phyloP scores from a whole-genome alignment of 768 basidiomycete genomes.

The Leccinellum luteum region DNA sequence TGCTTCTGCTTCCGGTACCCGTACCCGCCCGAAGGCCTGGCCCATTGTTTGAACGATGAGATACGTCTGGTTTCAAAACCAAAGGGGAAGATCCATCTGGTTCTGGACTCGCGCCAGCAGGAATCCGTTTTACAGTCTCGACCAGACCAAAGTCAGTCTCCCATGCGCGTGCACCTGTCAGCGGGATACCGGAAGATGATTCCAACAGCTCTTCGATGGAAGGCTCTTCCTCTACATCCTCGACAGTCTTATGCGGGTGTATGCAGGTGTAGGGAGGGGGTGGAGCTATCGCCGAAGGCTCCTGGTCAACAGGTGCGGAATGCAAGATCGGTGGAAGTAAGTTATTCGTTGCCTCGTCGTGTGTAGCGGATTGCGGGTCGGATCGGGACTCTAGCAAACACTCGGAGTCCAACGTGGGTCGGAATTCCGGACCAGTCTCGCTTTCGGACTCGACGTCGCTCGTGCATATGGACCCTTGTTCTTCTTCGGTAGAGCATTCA shows the following conservation, averaged over 20 bases:
- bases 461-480: slow-evolving; percentile 13
- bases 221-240: slow-evolving; percentile 20
- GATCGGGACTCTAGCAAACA: not conserved
- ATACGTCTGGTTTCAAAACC: not conserved
- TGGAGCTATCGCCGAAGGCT: slow-evolving; percentile 6
- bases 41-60: not conserved
- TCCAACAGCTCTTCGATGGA: slow-evolving; percentile 30
- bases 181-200: slow-evolving; percentile 15
- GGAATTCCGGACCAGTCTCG: slow-evolving; percentile 4
- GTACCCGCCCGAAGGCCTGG: not conserved
- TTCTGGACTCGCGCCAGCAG: slow-evolving; percentile 1
- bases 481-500: slow-evolving; percentile 25
- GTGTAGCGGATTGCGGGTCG: not conserved
- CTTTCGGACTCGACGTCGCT: slow-evolving; percentile 26
- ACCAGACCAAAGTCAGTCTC: slow-evolving; percentile 28
- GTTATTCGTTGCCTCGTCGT: not conserved
- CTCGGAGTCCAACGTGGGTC: not conserved
- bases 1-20: slow-evolving; percentile 8
- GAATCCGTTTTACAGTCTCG: slow-evolving; percentile 31
- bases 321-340: not conserved
- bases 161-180: slow-evolving; percentile 32
- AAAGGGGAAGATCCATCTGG: not conserved
- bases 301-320: not conserved
- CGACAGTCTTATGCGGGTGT: not conserved
- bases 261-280: slow-evolving; percentile 16